These are phyloP conservation scores for Neonothopanus nambi DNA, from an alignment of 1,284 basidiomycete genomes.

Conservation along the genomic window DNA sequence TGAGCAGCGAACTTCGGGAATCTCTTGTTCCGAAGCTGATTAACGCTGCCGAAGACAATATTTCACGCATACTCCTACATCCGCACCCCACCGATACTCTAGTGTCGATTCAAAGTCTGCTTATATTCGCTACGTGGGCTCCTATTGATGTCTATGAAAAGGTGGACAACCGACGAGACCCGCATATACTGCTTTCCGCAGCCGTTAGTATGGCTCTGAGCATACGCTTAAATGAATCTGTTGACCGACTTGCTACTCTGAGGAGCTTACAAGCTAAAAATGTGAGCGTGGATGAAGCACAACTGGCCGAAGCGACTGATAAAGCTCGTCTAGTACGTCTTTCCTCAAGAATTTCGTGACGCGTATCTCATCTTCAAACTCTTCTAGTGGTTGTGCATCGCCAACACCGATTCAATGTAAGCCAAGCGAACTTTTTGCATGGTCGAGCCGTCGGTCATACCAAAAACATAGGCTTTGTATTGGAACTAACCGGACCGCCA, in stretches of 20 bases:
- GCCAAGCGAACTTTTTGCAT: not conserved
- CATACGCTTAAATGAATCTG: slow-evolving; percentile 6
- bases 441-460: not conserved
- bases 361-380: not conserved
- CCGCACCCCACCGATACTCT: slow-evolving; percentile 8
- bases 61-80: slow-evolving; percentile 13
- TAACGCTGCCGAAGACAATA: slow-evolving; percentile 8
- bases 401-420: slow-evolving; percentile 10
- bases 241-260: not conserved
- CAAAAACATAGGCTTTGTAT: not conserved
- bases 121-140: slow-evolving; percentile 13
- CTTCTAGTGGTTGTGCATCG: slow-evolving; percentile 8
- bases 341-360: not conserved
- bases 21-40: slow-evolving; percentile 9
- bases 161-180: slow-evolving; percentile 3
- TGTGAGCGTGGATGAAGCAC: not conserved
- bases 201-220: slow-evolving; percentile 12
- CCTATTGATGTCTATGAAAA: slow-evolving; percentile 6
- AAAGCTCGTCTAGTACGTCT: slow-evolving; percentile 7
- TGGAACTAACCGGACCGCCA: slow-evolving; percentile 1
- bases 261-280: not conserved
- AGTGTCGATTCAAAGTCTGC: slow-evolving; percentile 15
- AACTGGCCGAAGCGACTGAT: not conserved
- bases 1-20: not conserved
- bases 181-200: slow-evolving; percentile 10